phyloP scores from a whole-genome alignment of 495 filamentous ascomycete genomes.

The Podospora comata region DNA sequence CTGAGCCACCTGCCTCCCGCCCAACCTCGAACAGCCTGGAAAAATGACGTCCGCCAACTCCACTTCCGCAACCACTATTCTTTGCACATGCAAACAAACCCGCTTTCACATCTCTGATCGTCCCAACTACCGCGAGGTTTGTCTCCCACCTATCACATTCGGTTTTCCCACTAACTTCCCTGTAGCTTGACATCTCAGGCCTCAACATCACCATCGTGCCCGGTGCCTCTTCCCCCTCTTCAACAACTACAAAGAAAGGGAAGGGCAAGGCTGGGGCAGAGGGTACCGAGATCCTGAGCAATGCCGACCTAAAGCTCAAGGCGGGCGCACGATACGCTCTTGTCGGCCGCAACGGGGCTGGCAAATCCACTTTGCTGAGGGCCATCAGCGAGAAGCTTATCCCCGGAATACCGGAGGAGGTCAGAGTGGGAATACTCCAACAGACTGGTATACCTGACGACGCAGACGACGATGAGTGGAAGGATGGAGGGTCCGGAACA shows the following conservation, averaged over 20 bases:
- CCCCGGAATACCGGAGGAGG: constrained; percentile 68
- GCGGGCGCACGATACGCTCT: constrained; percentile 69
- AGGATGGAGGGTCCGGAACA: constrained; percentile 12
- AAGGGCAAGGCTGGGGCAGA: constrained; percentile 54
- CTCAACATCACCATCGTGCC: constrained; percentile 60
- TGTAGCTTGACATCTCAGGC: constrained; percentile 64
- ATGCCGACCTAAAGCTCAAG: constrained; percentile 67
- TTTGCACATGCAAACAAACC: constrained; percentile 56
- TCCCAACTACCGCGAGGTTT: constrained; percentile 52
- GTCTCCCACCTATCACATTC: not conserved
- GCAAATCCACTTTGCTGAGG: constrained; percentile 73
- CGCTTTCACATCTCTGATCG: constrained; percentile 52
- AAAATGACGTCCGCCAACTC: constrained; percentile 49
- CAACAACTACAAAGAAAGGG: constrained; percentile 37
- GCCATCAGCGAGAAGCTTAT: constrained; percentile 76
- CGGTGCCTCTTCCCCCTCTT: constrained; percentile 27
- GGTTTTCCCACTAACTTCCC: not conserved
- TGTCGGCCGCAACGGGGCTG: constrained; percentile 72
- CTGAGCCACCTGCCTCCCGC: not conserved
- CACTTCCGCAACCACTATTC: constrained; percentile 48
- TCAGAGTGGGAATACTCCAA: constrained; percentile 66
- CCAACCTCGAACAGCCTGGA: not conserved
- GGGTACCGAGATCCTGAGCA: constrained; percentile 62
- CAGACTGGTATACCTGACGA: constrained; percentile 55
- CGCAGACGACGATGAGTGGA: constrained; percentile 25